Conservation (phyloP, 495 filamentous ascomycete species). For the Halenospora varia region DNA sequence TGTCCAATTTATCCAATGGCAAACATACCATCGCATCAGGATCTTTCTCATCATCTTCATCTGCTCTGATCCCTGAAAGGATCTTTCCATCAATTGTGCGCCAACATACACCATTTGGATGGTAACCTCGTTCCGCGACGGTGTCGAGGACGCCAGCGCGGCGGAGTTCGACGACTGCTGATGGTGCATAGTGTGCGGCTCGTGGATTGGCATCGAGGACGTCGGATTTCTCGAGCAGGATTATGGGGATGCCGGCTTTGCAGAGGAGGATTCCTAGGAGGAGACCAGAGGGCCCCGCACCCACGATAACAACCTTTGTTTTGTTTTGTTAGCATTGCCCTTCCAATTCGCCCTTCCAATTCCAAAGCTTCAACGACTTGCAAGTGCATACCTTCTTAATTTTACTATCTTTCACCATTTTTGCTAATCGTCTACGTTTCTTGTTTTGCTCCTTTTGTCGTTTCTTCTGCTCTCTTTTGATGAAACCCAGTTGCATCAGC, state of each 20-base stretch:
- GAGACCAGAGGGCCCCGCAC: conserved; percentile 54
- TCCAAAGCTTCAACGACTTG: too few species aligned
- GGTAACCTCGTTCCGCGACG: conserved; percentile 43
- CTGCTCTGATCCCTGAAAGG: conserved; percentile 28
- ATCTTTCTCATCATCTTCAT: conserved; percentile 29
- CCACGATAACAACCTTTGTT: conserved; percentile 46
- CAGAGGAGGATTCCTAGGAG: conserved; percentile 51
- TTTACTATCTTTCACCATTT: too few species aligned
- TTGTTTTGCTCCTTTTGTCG: too few species aligned
- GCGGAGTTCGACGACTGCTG: conserved; percentile 48
- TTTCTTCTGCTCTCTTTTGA: too few species aligned
- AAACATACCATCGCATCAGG: conserved; percentile 44
- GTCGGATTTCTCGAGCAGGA: conserved; percentile 45
- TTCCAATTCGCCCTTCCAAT: too few species aligned
- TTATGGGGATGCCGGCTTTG: conserved; percentile 47
- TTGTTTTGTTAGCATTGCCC: background rate
- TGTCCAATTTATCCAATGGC: conserved; percentile 40
- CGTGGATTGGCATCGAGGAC: conserved; percentile 51
- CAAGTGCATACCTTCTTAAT: too few species aligned
- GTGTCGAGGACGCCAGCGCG: conserved; percentile 54
- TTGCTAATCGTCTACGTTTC: too few species aligned
- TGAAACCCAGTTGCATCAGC: too few species aligned
- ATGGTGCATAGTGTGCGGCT: conserved; percentile 47
- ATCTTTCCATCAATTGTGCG: conserved; percentile 39
- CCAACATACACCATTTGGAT: conserved; percentile 49